phyloP scores from a whole-genome alignment of 352 stramenopile genomes.

The Phytophthora megakarya region DNA sequence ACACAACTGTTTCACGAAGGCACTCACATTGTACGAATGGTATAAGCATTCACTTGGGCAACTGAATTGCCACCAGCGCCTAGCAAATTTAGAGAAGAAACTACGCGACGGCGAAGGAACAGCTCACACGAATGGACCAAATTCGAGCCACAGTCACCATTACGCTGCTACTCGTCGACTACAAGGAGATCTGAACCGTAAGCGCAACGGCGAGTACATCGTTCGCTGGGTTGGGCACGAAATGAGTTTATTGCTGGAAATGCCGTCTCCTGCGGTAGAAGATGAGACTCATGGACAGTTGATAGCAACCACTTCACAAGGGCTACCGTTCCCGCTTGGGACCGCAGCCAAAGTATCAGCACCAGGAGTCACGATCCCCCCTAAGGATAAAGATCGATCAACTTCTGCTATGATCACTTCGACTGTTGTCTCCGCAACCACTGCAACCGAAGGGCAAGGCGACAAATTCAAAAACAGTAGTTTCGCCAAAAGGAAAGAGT shows the following conservation, averaged over 20 bases:
- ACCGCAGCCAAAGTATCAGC: constrained; percentile 24
- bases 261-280: constrained; percentile 48
- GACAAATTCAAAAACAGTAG: constrained; percentile 78
- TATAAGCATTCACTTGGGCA: constrained; percentile 81
- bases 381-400: constrained; percentile 50
- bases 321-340: constrained; percentile 21
- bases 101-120: constrained; percentile 70
- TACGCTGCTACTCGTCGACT: constrained; percentile 75
- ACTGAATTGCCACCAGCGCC: constrained; percentile 80
- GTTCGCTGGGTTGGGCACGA: constrained; percentile 84
- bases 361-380: constrained; percentile 48
- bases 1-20: constrained; percentile 84
- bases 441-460: constrained; percentile 9
- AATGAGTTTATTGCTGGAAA: constrained; percentile 77
- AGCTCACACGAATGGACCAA: constrained; percentile 55
- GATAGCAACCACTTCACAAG: constrained; percentile 17
- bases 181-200: constrained; percentile 83
- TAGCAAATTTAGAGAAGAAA: constrained; percentile 87
- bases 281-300: constrained; percentile 50
- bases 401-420: constrained; percentile 17
- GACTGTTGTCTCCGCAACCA: background rate
- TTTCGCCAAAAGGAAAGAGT: constrained; percentile 71
- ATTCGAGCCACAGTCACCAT: constrained; percentile 73
- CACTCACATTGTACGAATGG: constrained; percentile 82
- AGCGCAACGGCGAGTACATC: constrained; percentile 80